phyloP scores from a whole-genome alignment of 345 rosid species.

The Salix udensis region DNA sequence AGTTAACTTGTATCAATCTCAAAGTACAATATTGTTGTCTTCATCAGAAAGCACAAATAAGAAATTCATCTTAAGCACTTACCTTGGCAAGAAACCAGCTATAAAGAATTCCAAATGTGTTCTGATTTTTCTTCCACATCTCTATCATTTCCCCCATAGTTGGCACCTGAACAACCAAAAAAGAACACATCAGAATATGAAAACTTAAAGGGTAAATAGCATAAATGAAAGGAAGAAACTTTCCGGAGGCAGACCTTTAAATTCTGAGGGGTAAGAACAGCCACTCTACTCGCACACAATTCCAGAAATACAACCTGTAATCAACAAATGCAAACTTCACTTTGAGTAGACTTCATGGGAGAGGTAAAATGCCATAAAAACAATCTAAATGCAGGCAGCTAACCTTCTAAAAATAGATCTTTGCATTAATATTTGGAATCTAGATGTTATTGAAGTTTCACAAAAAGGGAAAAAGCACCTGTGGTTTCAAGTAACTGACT shows the following conservation, averaged over 20 bases:
- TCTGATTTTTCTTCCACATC: conserved; percentile 87
- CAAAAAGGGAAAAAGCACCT: conserved; percentile 49
- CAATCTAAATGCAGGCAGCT: conserved; percentile 17
- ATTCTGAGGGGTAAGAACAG: conserved; percentile 72
- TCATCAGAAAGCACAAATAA: neutral
- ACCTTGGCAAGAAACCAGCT: conserved; percentile 98
- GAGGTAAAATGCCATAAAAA: neutral
- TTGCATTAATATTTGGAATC: conserved; percentile 20
- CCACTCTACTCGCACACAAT: conserved; percentile 76
- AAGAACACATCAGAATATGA: conserved; percentile 5
- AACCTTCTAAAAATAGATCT: conserved; percentile 19
- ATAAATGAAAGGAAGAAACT: neutral
- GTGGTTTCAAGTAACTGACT: conserved; percentile 71
- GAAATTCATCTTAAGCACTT: neutral
- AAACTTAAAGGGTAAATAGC: neutral
- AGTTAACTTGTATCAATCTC: neutral
- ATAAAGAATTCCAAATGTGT: conserved; percentile 79
- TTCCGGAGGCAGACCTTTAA: conserved; percentile 51
- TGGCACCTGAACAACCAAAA: conserved; percentile 62
- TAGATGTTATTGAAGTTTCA: conserved; percentile 20
- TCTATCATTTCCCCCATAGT: conserved; percentile 84
- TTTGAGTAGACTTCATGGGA: neutral
- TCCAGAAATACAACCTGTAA: conserved; percentile 91
- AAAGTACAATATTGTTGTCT: neutral
- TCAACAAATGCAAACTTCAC: neutral